Conservation (phyloP, 169 alveolate genomes). For the Plasmodium fragile region DNA sequence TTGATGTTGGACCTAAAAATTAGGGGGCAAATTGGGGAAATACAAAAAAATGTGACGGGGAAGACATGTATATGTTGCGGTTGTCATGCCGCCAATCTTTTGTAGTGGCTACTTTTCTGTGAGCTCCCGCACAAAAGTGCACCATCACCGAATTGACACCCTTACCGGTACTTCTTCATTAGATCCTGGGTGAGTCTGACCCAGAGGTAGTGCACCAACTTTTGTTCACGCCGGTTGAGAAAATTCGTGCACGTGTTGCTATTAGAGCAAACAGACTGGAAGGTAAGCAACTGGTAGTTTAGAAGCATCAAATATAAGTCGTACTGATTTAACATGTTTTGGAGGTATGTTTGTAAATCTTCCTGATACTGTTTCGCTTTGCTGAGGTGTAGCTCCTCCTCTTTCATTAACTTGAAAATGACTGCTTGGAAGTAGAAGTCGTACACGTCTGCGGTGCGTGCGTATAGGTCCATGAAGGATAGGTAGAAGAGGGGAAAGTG, state of each 20-base stretch:
- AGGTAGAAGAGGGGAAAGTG: conserved; percentile 31
- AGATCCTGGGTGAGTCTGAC: background rate
- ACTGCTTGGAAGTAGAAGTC: conserved; percentile 52
- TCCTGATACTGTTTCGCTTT: conserved; percentile 20
- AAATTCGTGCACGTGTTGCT: background rate
- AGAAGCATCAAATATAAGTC: conserved; percentile 64
- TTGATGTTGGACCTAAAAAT: background rate
- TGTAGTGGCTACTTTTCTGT: background rate
- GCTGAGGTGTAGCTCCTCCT: conserved; percentile 24
- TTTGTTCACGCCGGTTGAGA: conserved; percentile 25
- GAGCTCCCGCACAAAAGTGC: background rate
- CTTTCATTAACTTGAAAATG: conserved; percentile 28
- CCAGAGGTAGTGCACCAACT: conserved; percentile 35
- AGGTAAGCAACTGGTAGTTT: conserved; percentile 44
- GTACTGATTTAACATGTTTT: conserved; percentile 22
- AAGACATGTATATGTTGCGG: background rate
- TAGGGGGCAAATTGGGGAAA: background rate
- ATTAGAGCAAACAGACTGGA: conserved; percentile 9
- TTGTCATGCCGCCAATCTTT: background rate
- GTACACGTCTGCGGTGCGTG: conserved; percentile 43
- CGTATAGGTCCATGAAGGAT: conserved; percentile 23
- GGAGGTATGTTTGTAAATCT: conserved; percentile 12
- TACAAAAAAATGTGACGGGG: background rate
- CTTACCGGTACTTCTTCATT: conserved; percentile 25
- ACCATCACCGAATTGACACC: background rate